Base-by-base conservation (phyloP, 306 rosid genomes). In the Trifolium repens region DNA sequence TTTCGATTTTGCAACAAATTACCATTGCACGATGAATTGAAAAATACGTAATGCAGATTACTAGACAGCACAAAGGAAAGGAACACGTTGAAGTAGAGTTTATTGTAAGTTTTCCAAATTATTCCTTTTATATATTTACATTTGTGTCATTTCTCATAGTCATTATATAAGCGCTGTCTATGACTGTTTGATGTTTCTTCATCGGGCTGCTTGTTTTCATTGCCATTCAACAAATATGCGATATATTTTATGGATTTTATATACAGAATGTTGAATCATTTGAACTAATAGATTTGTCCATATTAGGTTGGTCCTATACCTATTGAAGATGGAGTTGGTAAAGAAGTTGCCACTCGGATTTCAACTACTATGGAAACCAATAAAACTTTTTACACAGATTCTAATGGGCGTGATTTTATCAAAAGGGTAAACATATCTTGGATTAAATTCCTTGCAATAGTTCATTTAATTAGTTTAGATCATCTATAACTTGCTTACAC, bases 1-100 rank as follows among this genome's bases (percentile, higher is more conserved):
- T 73, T 37, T 68, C 27, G 8, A 11, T 74, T 69, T 52, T 54
- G 60, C 60, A 40, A 62, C 47, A 24, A 69, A 47, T 50, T 79
- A 59, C 49, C 24, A 66, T 79, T 46, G n/a, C 19, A 17, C 76
- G 72, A 71, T 79, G 9, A 65, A 24, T 61, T 63, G 77, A 75
- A 35, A 67, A 50, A 35, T 63, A 67, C 68, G 67, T 67, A 34
- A 70, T 75, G 73, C 89, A 94, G 99, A 84, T 82, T 66, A 94
- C 96, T 80, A 88, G 99, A 83, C 81, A 89, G 66, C 70, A 84
- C 75, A 92, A 90, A 82, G 97, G 82, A 73, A 88, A 85, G 82
- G 99, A 94, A 84, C 99, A 94, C 30, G 96, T 86, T 79, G 99
- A 94, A 92, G 92, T 94, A 46, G 99, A 94, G 86, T 89, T 90